phyloP scores from a whole-genome alignment of 768 basidiomycete genomes.

The Trametes punicea region DNA sequence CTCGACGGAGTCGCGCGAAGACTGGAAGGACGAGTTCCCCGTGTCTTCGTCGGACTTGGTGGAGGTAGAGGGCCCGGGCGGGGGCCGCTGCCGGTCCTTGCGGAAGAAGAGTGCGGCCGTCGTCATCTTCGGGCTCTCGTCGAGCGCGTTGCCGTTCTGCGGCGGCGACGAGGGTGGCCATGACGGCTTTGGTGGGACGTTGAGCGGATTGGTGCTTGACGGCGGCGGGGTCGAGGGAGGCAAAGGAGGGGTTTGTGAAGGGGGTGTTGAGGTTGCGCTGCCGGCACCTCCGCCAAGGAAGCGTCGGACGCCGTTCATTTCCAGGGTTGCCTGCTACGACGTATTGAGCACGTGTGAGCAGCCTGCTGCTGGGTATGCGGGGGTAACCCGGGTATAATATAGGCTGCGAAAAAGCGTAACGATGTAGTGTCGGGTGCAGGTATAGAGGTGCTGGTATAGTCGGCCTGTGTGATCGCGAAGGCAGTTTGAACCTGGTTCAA shows the following conservation, averaged over 20 bases:
- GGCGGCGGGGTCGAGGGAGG: constrained; percentile 23
- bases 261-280: constrained; percentile 19
- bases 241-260: constrained; percentile 14
- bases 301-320: constrained; percentile 72
- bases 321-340: constrained; percentile 1
- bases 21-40: constrained; percentile 27
- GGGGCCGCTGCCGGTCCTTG: constrained; percentile 45
- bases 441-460: not conserved
- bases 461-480: constrained; percentile 7
- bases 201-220: constrained; percentile 25
- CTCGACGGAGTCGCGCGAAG: constrained; percentile 26
- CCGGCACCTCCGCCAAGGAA: constrained; percentile 46
- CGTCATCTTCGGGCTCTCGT: constrained; percentile 35
- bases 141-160: constrained; percentile 22
- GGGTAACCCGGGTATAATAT: constrained; percentile 1
- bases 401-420: not conserved
- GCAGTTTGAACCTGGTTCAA: not conserved
- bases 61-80: constrained; percentile 16
- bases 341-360: constrained; percentile 5
- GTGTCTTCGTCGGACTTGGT: constrained; percentile 24
- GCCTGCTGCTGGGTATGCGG: constrained; percentile 16
- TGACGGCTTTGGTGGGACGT: constrained; percentile 35
- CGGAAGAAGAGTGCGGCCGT: constrained; percentile 49
- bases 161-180: constrained; percentile 45
- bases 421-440: not conserved